These are phyloP conservation scores for Leucosporidium creatinivorum DNA, from an alignment of 768 basidiomycete genomes.

Conservation along the genomic window DNA sequence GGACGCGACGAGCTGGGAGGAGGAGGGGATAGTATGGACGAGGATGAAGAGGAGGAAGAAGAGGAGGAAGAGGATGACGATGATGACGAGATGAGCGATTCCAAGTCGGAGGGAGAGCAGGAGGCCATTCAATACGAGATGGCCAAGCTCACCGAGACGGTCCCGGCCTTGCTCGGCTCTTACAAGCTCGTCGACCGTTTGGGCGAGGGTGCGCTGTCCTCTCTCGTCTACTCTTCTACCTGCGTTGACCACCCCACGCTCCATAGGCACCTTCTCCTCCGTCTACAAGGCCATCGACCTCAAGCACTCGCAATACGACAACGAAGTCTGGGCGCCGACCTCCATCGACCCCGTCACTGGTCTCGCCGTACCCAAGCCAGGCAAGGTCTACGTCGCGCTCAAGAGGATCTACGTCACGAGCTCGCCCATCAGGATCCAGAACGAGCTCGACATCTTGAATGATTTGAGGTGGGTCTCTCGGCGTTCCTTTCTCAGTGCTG, in stretches of 20 bases:
- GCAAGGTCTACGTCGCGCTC: conserved; percentile 68
- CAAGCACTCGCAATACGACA: conserved; percentile 53
- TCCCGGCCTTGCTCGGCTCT: conserved; percentile 58
- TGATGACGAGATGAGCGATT: conserved; percentile 10
- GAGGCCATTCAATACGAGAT: conserved; percentile 53
- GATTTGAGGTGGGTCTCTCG: conserved; percentile 46
- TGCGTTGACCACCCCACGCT: not conserved
- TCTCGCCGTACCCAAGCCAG: not conserved
- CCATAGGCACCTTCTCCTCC: conserved; percentile 83
- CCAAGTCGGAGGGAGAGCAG: conserved; percentile 19
- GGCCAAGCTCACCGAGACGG: conserved; percentile 55
- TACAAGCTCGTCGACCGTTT: conserved; percentile 82
- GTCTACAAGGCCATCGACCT: conserved; percentile 96
- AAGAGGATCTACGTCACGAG: conserved; percentile 97
- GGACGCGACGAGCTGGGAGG: not conserved
- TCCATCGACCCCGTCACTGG: not conserved
- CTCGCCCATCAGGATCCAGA: conserved; percentile 80
- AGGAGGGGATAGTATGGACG: not conserved
- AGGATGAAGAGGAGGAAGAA: not conserved
- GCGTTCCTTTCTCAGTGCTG: not conserved
- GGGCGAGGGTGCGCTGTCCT: conserved; percentile 57
- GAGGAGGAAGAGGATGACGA: conserved; percentile 9
- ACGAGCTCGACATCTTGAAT: conserved; percentile 86
- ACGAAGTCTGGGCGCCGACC: conserved; percentile 47
- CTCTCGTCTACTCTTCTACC: not conserved